A percentile compares a stretch with the other conserved stretches of the same genome.
These are phyloP conservation scores for Striga hermonthica DNA, from an alignment of 305 asterid genomes.

Conservation along the genomic window DNA sequence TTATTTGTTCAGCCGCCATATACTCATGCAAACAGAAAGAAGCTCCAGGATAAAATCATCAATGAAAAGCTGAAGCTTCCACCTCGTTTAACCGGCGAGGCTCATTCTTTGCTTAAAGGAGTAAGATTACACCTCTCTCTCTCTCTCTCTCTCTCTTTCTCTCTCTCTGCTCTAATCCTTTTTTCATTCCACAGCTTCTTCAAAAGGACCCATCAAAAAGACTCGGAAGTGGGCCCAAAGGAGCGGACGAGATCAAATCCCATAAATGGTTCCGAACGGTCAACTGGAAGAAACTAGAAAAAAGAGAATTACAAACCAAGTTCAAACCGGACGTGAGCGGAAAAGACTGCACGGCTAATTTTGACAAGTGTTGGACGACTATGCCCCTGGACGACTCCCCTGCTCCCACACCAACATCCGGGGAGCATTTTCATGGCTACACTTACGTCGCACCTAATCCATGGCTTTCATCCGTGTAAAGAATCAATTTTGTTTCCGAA, in stretches of 20 bases:
- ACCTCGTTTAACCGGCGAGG: conserved; percentile 73
- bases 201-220: conserved; percentile 75
- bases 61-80: conserved; percentile 79
- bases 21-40: conserved; percentile 74
- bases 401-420: conserved; percentile 77
- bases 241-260: conserved; percentile 74
- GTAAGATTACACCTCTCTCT: conserved; percentile 38
- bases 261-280: conserved; percentile 75
- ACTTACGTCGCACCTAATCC: conserved; percentile 78
- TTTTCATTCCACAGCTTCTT: conserved; percentile 50
- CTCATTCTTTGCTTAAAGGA: conserved; percentile 83
- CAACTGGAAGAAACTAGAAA: conserved; percentile 79
- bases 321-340: conserved; percentile 85
- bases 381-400: conserved; percentile 90
- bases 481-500: no score
- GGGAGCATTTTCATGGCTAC: conserved; percentile 80
- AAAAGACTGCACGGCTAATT: conserved; percentile 80
- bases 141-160: conserved; percentile 1
- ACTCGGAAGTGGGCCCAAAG: conserved; percentile 70
- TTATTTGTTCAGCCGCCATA: conserved; percentile 64
- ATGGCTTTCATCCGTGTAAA: conserved; percentile 61
- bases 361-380: conserved; percentile 79
- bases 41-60: conserved; percentile 88
- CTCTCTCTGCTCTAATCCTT: neutral
- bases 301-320: conserved; percentile 60